These are phyloP conservation scores for Lactifluus subvellereus DNA, from an alignment of 768 basidiomycete genomes.

Conservation along the genomic window DNA sequence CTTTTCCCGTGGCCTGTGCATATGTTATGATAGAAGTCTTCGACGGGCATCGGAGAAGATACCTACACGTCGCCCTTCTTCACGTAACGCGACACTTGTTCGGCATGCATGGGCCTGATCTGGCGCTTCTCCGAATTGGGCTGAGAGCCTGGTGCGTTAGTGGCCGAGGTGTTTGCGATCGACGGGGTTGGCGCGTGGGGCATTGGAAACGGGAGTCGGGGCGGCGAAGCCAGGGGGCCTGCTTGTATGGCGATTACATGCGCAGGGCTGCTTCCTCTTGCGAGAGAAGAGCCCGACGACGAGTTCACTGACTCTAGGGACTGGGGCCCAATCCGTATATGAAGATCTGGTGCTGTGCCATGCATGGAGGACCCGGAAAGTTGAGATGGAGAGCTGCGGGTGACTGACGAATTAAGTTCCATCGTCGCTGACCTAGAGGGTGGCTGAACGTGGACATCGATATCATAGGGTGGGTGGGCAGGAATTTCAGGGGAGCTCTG, in stretches of 20 bases:
- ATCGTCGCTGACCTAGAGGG: not conserved
- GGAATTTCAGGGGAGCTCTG: not conserved
- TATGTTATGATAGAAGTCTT: not conserved
- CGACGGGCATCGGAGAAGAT: not conserved
- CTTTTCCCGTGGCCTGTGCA: not conserved
- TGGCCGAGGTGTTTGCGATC: not conserved
- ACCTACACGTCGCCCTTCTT: slow-evolving; percentile 12
- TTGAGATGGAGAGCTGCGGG: not conserved
- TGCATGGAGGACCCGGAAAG: not conserved
- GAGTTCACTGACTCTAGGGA: not conserved
- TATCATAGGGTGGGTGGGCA: not conserved
- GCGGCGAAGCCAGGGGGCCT: not conserved
- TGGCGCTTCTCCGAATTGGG: not conserved
- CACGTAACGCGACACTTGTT: slow-evolving; percentile 13
- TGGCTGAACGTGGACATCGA: not conserved
- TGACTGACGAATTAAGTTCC: not conserved
- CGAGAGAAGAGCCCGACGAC: not conserved
- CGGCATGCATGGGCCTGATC: slow-evolving; percentile 6
- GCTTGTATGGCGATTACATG: not conserved
- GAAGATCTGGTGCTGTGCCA: not conserved
- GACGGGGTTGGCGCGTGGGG: too few relatives aligned
- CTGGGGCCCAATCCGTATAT: not conserved
- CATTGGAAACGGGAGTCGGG: not conserved
- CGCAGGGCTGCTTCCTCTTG: not conserved
- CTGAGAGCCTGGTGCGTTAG: not conserved